phyloP scores from a whole-genome alignment of 495 filamentous ascomycete species.

The Thermothielavioides terrestris region DNA sequence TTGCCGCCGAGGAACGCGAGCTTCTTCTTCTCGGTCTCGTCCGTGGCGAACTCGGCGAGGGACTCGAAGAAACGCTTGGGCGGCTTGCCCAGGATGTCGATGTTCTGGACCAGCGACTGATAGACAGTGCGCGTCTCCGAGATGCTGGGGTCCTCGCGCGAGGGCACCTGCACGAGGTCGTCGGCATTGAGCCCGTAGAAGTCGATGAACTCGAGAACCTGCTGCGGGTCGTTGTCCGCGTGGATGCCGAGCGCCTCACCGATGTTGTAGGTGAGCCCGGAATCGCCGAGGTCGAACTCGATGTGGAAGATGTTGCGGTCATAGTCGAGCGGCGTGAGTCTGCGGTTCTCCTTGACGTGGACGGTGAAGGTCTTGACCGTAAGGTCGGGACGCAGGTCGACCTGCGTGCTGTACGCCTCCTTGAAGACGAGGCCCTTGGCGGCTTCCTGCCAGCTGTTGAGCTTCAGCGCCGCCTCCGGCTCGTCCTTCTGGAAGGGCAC shows the following conservation, averaged over 20 bases:
- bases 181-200: slow-evolving; percentile 78
- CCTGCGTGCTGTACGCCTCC: slow-evolving; percentile 75
- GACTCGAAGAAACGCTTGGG: slow-evolving; percentile 96
- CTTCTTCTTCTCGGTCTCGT: slow-evolving; percentile 72
- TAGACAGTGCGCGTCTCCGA: slow-evolving; percentile 88
- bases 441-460: slow-evolving; percentile 69
- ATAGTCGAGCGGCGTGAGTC: slow-evolving; percentile 80
- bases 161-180: slow-evolving; percentile 82
- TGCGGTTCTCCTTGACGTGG: slow-evolving; percentile 87
- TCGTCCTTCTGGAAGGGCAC: slow-evolving; percentile 70
- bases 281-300: slow-evolving; percentile 88
- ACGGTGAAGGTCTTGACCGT: slow-evolving; percentile 77
- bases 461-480: slow-evolving; percentile 50
- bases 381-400: slow-evolving; percentile 73
- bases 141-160: slow-evolving; percentile 66
- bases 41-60: slow-evolving; percentile 74
- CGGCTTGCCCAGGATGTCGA: slow-evolving; percentile 94
- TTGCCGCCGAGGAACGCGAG: slow-evolving; percentile 68
- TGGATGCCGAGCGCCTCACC: slow-evolving; percentile 98
- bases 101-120: slow-evolving; percentile 84
- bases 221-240: slow-evolving; percentile 74
- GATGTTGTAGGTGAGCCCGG: slow-evolving; percentile 89
- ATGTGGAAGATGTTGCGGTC: slow-evolving; percentile 99
- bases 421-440: slow-evolving; percentile 89
- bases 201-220: slow-evolving; percentile 77